These are phyloP conservation scores for Esteya vermicola DNA, from an alignment of 2,329 filamentous ascomycete species.

Conservation along the genomic window DNA sequence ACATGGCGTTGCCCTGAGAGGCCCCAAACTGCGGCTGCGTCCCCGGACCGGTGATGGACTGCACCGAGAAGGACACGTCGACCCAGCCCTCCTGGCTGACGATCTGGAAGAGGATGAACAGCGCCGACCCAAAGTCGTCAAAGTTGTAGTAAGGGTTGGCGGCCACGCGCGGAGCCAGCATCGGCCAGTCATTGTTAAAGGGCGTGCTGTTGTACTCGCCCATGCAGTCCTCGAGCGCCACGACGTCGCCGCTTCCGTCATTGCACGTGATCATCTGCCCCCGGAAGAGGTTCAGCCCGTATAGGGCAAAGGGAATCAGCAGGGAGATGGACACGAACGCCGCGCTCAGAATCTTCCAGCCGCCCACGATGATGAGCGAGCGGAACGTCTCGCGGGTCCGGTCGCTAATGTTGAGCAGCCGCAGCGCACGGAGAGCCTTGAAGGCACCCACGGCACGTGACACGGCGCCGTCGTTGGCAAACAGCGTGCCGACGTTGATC, in stretches of 20 bases:
- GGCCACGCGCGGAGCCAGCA: constrained; percentile 70
- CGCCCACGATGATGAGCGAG: constrained; percentile 83
- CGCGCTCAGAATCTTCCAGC: constrained; percentile 85
- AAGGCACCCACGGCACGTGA: constrained; percentile 90
- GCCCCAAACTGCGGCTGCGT: constrained; percentile 56
- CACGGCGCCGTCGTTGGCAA: constrained; percentile 69
- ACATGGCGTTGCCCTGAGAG: constrained; percentile 74
- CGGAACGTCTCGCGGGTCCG: constrained; percentile 94
- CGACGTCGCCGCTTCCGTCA: constrained; percentile 42
- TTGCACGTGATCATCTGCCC: constrained; percentile 73
- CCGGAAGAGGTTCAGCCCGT: constrained; percentile 84
- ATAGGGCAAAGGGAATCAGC: constrained; percentile 91
- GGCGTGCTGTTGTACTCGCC: constrained; percentile 68
- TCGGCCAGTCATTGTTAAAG: constrained; percentile 59
- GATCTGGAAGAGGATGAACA: constrained; percentile 97
- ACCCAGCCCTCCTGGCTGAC: constrained; percentile 98
- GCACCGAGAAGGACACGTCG: constrained; percentile 75
- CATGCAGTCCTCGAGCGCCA: constrained; percentile 59
- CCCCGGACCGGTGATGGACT: constrained; percentile 65
- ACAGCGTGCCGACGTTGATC: constrained; percentile 79
- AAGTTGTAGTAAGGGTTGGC: constrained; percentile 80
- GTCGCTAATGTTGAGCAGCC: constrained; percentile 89
- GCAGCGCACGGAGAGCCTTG: constrained; percentile 84
- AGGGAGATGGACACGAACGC: constrained; percentile 90
- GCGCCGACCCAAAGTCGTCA: constrained; percentile 81